These are phyloP conservation scores for Helianthus tuberosus DNA, from an alignment of 129 eudicot species.

Conservation along the genomic window DNA sequence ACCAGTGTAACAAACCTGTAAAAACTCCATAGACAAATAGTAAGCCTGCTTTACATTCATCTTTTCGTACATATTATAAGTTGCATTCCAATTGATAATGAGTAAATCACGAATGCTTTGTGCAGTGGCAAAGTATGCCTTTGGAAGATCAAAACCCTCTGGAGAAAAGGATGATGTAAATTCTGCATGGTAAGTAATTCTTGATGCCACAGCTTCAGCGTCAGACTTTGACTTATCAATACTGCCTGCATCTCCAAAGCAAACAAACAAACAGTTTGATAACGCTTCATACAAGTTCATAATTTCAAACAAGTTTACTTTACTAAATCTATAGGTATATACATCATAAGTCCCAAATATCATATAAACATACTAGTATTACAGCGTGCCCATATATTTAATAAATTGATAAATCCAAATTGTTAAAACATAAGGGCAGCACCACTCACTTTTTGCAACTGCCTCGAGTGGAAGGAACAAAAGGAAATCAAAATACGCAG, in stretches of 20 bases:
- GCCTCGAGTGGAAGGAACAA: neutral
- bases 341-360: neutral
- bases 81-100: conserved; percentile 81
- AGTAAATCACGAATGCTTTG: conserved; percentile 91
- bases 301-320: too few relatives aligned
- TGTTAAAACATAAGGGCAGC: neutral
- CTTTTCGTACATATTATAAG: conserved; percentile 70
- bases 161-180: conserved; percentile 83
- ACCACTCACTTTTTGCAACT: conserved; percentile 10
- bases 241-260: conserved; percentile 40
- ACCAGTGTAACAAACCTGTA: conserved; percentile 68
- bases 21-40: conserved; percentile 94
- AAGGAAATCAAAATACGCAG: neutral
- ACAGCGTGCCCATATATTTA: neutral
- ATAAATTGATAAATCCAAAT: neutral
- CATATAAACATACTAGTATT: neutral
- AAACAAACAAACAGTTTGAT: conserved; percentile 22
- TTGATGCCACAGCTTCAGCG: conserved; percentile 66
- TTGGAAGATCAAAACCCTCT: conserved; percentile 60
- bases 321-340: neutral
- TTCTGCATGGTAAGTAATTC: conserved; percentile 83
- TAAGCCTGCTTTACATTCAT: conserved; percentile 90
- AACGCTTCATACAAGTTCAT: neutral
- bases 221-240: conserved; percentile 47
- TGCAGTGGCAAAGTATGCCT: conserved; percentile 93